Conservation (phyloP, 2,329 filamentous ascomycete species). For the Westerdykella aurantiaca region DNA sequence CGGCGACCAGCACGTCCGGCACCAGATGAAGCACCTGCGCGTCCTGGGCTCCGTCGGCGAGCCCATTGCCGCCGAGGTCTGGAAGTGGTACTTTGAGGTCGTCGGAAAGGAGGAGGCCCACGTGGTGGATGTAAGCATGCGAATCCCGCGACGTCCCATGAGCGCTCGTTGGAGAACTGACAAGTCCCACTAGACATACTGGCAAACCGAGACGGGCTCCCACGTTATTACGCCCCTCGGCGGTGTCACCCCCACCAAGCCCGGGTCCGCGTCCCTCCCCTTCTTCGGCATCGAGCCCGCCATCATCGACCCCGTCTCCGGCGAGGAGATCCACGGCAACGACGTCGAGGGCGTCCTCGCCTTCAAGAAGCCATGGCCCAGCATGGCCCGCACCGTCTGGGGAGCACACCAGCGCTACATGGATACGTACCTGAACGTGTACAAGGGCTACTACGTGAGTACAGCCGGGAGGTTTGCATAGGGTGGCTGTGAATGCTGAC, state of each 20-base stretch:
- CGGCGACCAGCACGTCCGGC: constrained; percentile 85
- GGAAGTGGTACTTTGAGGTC: constrained; percentile 98
- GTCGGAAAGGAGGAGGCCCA: constrained; percentile 92
- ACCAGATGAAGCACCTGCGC: constrained; percentile 81
- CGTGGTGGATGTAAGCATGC: constrained; percentile 87
- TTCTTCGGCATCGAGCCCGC: constrained; percentile 98
- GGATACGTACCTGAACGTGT: constrained; percentile 97
- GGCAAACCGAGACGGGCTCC: constrained; percentile 98
- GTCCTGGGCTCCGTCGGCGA: constrained; percentile 93
- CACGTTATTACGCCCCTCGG: constrained; percentile 92
- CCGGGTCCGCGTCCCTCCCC: constrained; percentile 87
- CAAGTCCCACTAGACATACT: constrained; percentile 71
- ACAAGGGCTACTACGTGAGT: constrained; percentile 94
- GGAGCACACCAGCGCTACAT: constrained; percentile 97
- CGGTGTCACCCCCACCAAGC: constrained; percentile 92
- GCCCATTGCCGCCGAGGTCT: constrained; percentile 94
- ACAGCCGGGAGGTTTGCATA: not conserved
- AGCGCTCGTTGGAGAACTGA: constrained; percentile 17
- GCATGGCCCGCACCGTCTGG: constrained; percentile 97
- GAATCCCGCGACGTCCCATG: too few relatives aligned
- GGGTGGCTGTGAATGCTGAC: constrained; percentile 14
- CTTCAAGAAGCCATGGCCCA: constrained; percentile 97
- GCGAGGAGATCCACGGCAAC: constrained; percentile 88
- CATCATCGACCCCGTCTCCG: constrained; percentile 93
- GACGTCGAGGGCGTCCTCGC: constrained; percentile 95